Evolutionary conservation across 805 yeast genomes (phyloP).

Genomic region (Candida tammaniensis): DNA sequence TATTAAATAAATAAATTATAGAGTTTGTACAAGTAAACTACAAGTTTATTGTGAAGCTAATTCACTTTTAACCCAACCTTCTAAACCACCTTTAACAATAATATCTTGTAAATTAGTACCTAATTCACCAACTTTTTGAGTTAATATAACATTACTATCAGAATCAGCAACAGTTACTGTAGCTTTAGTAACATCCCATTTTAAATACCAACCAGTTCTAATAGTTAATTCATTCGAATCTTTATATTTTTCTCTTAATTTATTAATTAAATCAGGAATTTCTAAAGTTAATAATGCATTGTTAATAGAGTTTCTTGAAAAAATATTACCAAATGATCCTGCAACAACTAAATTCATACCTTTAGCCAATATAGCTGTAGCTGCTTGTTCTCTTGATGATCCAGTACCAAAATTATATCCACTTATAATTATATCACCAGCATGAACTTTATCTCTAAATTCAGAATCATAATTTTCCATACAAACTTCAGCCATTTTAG

Average conservation of each 20-base stretch:
- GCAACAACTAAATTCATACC: slow-evolving; percentile 91
- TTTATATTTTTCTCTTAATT: slow-evolving; percentile 67
- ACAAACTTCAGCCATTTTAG: slow-evolving; percentile 97
- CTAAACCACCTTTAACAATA: slow-evolving; percentile 95
- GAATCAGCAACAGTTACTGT: slow-evolving; percentile 74
- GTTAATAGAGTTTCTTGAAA: slow-evolving; percentile 93
- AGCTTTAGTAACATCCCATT: slow-evolving; percentile 89
- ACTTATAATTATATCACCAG: slow-evolving; percentile 86
- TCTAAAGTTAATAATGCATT: slow-evolving; percentile 93
- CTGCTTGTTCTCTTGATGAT: slow-evolving; percentile 98
- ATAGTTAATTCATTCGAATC: slow-evolving; percentile 72
- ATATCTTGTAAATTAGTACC: slow-evolving; percentile 96
- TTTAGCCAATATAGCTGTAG: slow-evolving; percentile 93
- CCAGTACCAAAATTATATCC: slow-evolving; percentile 99
- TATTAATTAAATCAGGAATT: slow-evolving; percentile 79
- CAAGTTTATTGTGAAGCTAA: slow-evolving; percentile 3
- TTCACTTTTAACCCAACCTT: slow-evolving; percentile 93
- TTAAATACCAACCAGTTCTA: slow-evolving; percentile 91
- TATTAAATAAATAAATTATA: too few species aligned
- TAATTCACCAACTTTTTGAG: slow-evolving; percentile 90
- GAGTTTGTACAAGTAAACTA: too few species aligned
- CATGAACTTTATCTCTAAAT: slow-evolving; percentile 72
- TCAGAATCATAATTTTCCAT: slow-evolving; percentile 98
- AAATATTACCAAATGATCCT: slow-evolving; percentile 96
- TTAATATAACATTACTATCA: slow-evolving; percentile 57